These are phyloP conservation scores for Venturia carpophila DNA, from an alignment of 2,329 filamentous ascomycete genomes.

Conservation along the genomic window DNA sequence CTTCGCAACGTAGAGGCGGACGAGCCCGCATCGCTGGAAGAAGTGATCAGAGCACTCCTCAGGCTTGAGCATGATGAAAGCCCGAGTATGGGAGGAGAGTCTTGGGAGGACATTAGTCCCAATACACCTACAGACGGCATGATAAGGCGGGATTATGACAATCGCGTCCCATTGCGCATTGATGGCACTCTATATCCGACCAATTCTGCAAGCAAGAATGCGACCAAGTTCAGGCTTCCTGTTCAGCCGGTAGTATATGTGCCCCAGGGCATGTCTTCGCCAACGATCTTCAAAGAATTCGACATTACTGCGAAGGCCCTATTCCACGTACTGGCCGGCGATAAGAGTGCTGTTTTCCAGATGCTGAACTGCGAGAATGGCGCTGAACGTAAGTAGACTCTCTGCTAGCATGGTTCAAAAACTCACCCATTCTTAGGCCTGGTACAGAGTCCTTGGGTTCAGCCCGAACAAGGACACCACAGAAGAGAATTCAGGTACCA, in stretches of 20 bases:
- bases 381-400: conserved; percentile 46
- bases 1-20: conserved; percentile 71
- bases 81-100: conserved; percentile 57
- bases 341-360: conserved; percentile 91
- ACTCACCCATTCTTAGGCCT: conserved; percentile 46
- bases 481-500: conserved; percentile 74
- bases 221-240: conserved; percentile 73
- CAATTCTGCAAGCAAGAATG: conserved; percentile 37
- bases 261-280: conserved; percentile 69
- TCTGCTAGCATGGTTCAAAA: neutral
- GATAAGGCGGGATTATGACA: conserved; percentile 38
- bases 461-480: conserved; percentile 61
- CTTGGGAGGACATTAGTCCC: conserved; percentile 77
- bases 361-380: conserved; percentile 78
- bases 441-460: conserved; percentile 76
- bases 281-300: conserved; percentile 72
- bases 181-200: conserved; percentile 50
- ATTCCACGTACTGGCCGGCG: conserved; percentile 93
- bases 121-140: conserved; percentile 51
- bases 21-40: conserved; percentile 55
- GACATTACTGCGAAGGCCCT: conserved; percentile 88
- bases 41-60: conserved; percentile 63
- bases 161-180: conserved; percentile 52
- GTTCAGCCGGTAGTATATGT: conserved; percentile 74
- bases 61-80: conserved; percentile 65